Conservation (phyloP, 805 yeast genomes). For the Huiozyma naganishii region DNA sequence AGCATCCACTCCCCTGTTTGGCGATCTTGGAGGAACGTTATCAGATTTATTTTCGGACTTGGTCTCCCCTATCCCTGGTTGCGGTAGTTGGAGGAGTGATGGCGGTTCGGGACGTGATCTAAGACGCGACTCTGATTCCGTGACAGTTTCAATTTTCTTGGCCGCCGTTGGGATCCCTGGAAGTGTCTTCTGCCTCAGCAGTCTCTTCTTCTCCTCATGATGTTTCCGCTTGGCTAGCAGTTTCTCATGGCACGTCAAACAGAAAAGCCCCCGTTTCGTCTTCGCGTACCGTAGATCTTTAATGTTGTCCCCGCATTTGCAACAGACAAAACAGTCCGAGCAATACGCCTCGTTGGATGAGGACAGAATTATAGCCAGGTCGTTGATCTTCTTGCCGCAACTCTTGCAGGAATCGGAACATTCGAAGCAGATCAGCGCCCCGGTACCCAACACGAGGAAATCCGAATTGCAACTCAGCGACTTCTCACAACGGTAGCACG, state of each 20-base stretch:
- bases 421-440: constrained; percentile 78
- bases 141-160: no score
- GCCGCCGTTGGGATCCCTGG: constrained; percentile 3
- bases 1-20: no score
- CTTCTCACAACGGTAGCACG: constrained; percentile 74
- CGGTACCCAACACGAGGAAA: constrained; percentile 86
- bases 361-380: constrained; percentile 71
- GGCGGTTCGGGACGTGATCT: no score
- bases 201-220: constrained; percentile 23
- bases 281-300: constrained; percentile 88
- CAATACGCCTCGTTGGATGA: constrained; percentile 96
- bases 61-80: no score
- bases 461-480: constrained; percentile 79
- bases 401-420: constrained; percentile 88
- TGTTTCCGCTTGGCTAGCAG: constrained; percentile 66
- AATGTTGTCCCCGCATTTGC: constrained; percentile 77
- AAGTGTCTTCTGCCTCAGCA: constrained; percentile 16
- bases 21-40: no score
- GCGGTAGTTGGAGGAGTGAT: no score
- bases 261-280: constrained; percentile 86
- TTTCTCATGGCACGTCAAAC: constrained; percentile 86
- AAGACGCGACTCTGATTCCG: no score
- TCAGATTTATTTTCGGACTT: no score
- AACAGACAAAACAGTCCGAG: constrained; percentile 80
- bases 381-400: constrained; percentile 84